Evolutionary conservation across 805 yeast genomes (phyloP).

Genomic region (Wickerhamiella australiensis): DNA sequence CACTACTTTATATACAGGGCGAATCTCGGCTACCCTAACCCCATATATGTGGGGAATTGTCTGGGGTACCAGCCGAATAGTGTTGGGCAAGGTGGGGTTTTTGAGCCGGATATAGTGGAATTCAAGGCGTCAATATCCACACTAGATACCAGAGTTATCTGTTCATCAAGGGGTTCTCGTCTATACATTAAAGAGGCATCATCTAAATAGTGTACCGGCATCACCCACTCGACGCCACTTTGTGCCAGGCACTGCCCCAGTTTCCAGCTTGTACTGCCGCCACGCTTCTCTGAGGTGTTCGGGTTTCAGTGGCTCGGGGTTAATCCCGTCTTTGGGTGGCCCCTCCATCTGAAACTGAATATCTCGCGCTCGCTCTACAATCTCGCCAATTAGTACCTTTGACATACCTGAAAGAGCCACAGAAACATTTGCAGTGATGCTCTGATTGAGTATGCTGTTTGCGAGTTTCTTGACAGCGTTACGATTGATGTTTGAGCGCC

Average conservation of each 20-base stretch:
- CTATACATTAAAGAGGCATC: too few relatives aligned
- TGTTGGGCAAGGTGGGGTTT: neutral
- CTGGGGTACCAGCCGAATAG: conserved; percentile 2
- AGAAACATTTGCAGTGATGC: conserved; percentile 66
- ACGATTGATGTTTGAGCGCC: conserved; percentile 63
- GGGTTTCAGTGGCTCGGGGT: conserved; percentile 51
- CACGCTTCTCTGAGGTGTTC: conserved; percentile 84
- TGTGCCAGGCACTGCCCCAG: conserved; percentile 47
- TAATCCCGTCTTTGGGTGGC: conserved; percentile 25
- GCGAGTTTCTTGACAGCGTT: conserved; percentile 72
- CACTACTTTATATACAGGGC: neutral
- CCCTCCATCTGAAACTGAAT: conserved; percentile 44
- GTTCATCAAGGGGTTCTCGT: too few relatives aligned
- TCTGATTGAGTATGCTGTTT: conserved; percentile 64
- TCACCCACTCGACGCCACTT: conserved; percentile 66
- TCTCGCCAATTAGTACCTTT: conserved; percentile 80
- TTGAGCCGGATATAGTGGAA: too few relatives aligned
- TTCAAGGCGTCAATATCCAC: too few relatives aligned
- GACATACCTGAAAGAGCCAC: conserved; percentile 76
- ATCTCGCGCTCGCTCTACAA: conserved; percentile 68
- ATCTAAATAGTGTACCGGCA: conserved; percentile 32
- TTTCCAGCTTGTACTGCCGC: conserved; percentile 60
- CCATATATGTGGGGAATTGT: neutral
- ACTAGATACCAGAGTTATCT: too few relatives aligned
- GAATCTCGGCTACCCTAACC: conserved; percentile 4